Base-by-base conservation (phyloP, 108 stramenopile genomes). In the Nitzschia palea region DNA sequence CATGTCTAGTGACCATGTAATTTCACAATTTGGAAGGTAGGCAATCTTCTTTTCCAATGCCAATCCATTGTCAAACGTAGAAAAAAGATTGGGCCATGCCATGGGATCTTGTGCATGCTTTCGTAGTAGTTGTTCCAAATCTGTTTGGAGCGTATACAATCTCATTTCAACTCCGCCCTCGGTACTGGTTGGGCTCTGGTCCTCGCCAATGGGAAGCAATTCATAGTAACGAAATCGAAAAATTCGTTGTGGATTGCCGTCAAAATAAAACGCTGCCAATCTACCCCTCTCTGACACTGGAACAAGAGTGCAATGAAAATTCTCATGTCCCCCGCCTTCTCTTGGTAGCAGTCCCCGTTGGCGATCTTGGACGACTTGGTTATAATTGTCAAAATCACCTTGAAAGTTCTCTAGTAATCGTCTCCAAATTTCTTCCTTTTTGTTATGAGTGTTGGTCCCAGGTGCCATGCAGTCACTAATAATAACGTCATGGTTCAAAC, bases 301-400 rank as follows among this genome's bases (percentile, higher is more conserved):
- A 6, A 93, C 65, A n/a, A 93, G 57, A 18, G 83, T 88, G 63
- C 86, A 87, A 43, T 93, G 91, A 56, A 93, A 87, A 37, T 93
- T 85, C 58, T 93, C 91, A 47, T 93, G 91, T 17, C 88, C 88
- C 17, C 91, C 91, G 26, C 91, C 91, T 61, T 93, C 87, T 56
- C 83, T 77, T n/a, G 91, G 91, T 17, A 64, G 28, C 10, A 85
- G 37, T 5, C 68, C 74, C 36, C 67, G 54, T 28, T 45, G 42
- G 44, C 91, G 82, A 79, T 92, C 91, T 44, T 78, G 57, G 8
- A 90, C 42, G 3, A 93, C 91, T 65, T 93, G 91, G 25, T 82
- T 25, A 64, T 93, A 90, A 44, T 93, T 93, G 70, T 93, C 91
- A 65, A 93, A 93, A 55, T 93, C 91, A 20, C 91, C 91, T 62